phyloP scores from a whole-genome alignment of 129 eudicot species.

The Erigeron canadensis region DNA sequence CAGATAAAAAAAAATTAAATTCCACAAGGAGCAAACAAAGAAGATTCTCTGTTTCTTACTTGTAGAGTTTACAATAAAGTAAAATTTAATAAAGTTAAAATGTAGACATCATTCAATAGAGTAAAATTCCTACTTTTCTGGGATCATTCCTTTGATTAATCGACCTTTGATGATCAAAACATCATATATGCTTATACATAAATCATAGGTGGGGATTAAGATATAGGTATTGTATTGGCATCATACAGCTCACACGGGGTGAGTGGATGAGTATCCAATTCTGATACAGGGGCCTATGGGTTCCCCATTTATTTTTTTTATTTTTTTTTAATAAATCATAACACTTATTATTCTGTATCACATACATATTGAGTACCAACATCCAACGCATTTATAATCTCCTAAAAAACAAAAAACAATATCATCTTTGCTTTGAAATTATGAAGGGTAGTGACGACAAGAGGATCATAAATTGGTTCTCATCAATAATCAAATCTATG shows the following conservation, averaged over 20 bases:
- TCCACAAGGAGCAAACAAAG: too few species aligned
- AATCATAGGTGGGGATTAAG: too few species aligned
- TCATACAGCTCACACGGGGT: too few species aligned
- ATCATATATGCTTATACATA: constrained; percentile 1
- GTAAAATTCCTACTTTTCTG: background rate
- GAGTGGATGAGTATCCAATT: too few species aligned
- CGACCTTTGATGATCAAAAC: constrained; percentile 28
- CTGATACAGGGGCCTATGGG: too few species aligned
- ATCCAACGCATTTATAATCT: background rate
- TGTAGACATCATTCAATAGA: background rate
- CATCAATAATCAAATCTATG: constrained; percentile 5
- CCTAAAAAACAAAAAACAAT: background rate
- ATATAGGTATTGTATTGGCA: too few species aligned
- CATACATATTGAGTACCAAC: background rate
- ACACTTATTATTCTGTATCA: background rate
- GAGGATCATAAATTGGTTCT: constrained; percentile 3
- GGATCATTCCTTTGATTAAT: constrained; percentile 12
- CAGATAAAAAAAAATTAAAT: too few species aligned
- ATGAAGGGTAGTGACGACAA: constrained; percentile 26
- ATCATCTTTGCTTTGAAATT: constrained; percentile 2
- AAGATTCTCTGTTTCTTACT: background rate
- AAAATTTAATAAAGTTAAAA: constrained; percentile 10
- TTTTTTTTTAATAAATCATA: too few species aligned
- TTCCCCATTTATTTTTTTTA: too few species aligned
- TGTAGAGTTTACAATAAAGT: constrained; percentile 2